Percentiles rank a stretch among this genome's conserved stretches.
These are phyloP conservation scores for Hypomyces rosellus DNA, from an alignment of 2,329 filamentous ascomycete species.

Conservation along the genomic window DNA sequence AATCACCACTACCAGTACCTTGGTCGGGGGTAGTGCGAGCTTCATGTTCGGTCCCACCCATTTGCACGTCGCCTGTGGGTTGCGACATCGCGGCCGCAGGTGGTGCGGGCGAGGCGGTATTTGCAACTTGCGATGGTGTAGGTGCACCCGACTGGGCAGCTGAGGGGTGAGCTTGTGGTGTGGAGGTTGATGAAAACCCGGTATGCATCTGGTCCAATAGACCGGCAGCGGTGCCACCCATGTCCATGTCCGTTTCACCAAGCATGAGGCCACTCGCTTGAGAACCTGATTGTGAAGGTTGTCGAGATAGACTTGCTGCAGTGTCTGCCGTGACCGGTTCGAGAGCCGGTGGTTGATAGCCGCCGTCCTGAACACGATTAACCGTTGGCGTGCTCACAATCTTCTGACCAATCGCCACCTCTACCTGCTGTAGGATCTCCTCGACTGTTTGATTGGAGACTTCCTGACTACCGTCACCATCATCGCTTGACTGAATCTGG, in stretches of 20 bases:
- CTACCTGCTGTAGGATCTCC: slow-evolving; percentile 68
- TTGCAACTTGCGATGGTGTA: slow-evolving; percentile 46
- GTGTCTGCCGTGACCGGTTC: slow-evolving; percentile 25
- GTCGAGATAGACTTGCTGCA: slow-evolving; percentile 40
- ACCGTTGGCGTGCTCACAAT: slow-evolving; percentile 59
- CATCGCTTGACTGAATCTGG: slow-evolving; percentile 43
- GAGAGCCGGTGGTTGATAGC: slow-evolving; percentile 57
- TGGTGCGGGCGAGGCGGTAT: slow-evolving; percentile 39
- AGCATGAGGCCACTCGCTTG: slow-evolving; percentile 50
- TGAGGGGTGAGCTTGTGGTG: slow-evolving; percentile 55
- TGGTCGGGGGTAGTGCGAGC: slow-evolving; percentile 42
- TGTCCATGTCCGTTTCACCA: slow-evolving; percentile 57
- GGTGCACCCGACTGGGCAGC: slow-evolving; percentile 49
- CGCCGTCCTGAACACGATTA: slow-evolving; percentile 70
- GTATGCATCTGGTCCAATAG: slow-evolving; percentile 65
- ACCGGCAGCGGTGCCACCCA: slow-evolving; percentile 57
- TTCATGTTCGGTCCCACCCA: slow-evolving; percentile 48
- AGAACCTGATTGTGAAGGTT: slow-evolving; percentile 49
- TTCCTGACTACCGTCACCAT: slow-evolving; percentile 31
- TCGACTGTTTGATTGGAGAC: slow-evolving; percentile 53
- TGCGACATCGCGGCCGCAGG: slow-evolving; percentile 9
- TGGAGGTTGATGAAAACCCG: slow-evolving; percentile 55
- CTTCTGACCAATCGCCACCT: slow-evolving; percentile 61
- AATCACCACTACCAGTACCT: slow-evolving; percentile 55
- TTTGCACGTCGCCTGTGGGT: slow-evolving; percentile 30